These are phyloP conservation scores for Talaromyces marneffei DNA, from an alignment of 2,329 filamentous ascomycete genomes.

Conservation along the genomic window DNA sequence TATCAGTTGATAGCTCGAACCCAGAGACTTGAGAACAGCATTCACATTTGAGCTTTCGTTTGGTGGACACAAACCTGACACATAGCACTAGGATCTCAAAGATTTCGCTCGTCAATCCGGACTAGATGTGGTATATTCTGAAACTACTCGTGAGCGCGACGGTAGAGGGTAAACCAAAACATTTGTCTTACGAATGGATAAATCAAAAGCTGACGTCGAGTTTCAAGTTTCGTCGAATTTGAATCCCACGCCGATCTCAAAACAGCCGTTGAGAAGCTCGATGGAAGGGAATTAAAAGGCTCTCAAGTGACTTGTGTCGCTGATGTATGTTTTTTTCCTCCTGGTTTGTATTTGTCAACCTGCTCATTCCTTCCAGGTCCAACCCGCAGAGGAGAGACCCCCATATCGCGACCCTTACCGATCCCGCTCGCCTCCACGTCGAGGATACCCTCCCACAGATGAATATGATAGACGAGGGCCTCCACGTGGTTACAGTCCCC, in stretches of 20 bases:
- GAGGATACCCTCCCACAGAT: conserved; percentile 61
- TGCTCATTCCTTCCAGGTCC: conserved; percentile 52
- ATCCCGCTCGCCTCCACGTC: conserved; percentile 73
- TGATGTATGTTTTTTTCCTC: conserved; percentile 61
- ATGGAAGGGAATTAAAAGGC: conserved; percentile 89
- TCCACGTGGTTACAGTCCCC: conserved; percentile 77
- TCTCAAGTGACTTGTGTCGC: conserved; percentile 76
- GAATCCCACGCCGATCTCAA: conserved; percentile 87
- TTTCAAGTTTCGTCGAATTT: conserved; percentile 88
- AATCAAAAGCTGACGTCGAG: conserved; percentile 22
- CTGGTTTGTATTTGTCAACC: conserved; percentile 11
- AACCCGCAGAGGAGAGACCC: conserved; percentile 62
- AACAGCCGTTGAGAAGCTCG: conserved; percentile 89
- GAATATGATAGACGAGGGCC: conserved; percentile 81
- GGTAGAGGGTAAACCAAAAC: conserved; percentile 70
- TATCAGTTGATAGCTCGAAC: not conserved
- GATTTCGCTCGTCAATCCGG: conserved; percentile 97
- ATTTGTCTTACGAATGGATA: conserved; percentile 16
- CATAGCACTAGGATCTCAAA: conserved; percentile 90
- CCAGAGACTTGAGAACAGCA: too few species aligned
- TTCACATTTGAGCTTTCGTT: not conserved
- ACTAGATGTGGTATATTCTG: conserved; percentile 95
- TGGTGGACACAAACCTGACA: conserved; percentile 39
- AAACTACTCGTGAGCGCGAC: conserved; percentile 86
- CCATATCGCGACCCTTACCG: conserved; percentile 61